Base-by-base conservation (phyloP, 1,139 yeast species). In the Maudiozyma humilis region DNA sequence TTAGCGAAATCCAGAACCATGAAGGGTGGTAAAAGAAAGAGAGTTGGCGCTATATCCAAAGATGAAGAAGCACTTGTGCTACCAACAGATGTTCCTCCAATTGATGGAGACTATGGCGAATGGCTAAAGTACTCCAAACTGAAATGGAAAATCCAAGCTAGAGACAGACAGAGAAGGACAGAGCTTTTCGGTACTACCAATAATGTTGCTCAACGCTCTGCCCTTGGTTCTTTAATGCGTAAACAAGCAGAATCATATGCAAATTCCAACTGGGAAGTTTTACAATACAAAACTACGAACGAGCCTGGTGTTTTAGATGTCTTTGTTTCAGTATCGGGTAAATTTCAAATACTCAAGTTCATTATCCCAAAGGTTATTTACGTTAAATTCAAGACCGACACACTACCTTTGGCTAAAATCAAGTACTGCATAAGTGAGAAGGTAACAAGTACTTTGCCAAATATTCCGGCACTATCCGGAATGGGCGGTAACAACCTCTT, bases 91-190 rank as follows among this genome's bases (percentile, higher is more conserved):
- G 79, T 86, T 63, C 96, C 96, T 0, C 73, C 79, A 7, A 81
- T 87, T 60, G 72, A 74, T 1, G 81, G 72, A 7, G 93, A 88
- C 59, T 91, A 93, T 63, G 73, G 65, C 4, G 86, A 76, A 0
- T 93, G 89, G 74, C 71, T 93, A 50, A 66, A 68, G 33, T 83
- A 84, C 56, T 94, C 86, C 63, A 88, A 89, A 60, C 75, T 79
- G 13, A 85, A 85, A 58, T 93, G 99, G 99, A 76, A 69, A 44
- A 67, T 77, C 6, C 95, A 88, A 60, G 75, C 76, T 25, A 76
- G 75, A 46, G 82, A 82, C 45, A 73, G 89, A 51, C 76, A 73
- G 47, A 75, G 94, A 55, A 74, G 96, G 57, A 73, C 73, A 42
- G 82, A 78, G 51, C 64, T 93, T 30, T 89, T 91, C 69, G 99